phyloP scores from a whole-genome alignment of 352 stramenopile genomes.

The Phytophthora cajani region DNA sequence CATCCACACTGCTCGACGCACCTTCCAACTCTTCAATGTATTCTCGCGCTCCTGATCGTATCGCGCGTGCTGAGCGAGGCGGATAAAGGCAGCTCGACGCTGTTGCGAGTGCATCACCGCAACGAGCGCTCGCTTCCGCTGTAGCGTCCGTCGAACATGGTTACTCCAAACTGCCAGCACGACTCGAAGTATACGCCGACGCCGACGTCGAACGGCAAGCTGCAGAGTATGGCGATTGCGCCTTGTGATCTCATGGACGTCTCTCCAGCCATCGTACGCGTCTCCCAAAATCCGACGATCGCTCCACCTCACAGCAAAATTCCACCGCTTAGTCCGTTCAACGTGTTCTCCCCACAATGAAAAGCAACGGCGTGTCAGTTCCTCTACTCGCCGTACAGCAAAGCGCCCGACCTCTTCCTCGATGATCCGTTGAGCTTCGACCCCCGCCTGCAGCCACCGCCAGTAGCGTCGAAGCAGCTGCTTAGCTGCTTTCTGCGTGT shows the following conservation, averaged over 20 bases:
- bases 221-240: slow-evolving; percentile 21
- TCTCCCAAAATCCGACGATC: slow-evolving; percentile 20
- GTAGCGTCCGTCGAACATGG: background rate
- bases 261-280: slow-evolving; percentile 27
- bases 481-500: slow-evolving; percentile 10
- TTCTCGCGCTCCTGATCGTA: slow-evolving; percentile 9
- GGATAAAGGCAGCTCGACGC: slow-evolving; percentile 21
- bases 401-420: slow-evolving; percentile 15
- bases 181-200: slow-evolving; percentile 20
- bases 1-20: slow-evolving; percentile 24
- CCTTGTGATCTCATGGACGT: slow-evolving; percentile 17
- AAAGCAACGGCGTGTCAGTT: slow-evolving; percentile 14
- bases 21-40: slow-evolving; percentile 25
- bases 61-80: slow-evolving; percentile 3
- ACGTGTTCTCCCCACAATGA: slow-evolving; percentile 24
- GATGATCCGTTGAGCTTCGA: slow-evolving; percentile 16
- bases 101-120: slow-evolving; percentile 18
- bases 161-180: slow-evolving; percentile 19
- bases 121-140: slow-evolving; percentile 15
- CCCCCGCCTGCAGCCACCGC: slow-evolving; percentile 18
- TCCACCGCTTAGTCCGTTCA: slow-evolving; percentile 25
- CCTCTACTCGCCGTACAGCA: background rate
- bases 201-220: slow-evolving; percentile 19
- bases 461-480: slow-evolving; percentile 30
- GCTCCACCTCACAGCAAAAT: slow-evolving; percentile 35